phyloP scores from a whole-genome alignment of 441 rosid genomes.

The Corymbia citriodora region DNA sequence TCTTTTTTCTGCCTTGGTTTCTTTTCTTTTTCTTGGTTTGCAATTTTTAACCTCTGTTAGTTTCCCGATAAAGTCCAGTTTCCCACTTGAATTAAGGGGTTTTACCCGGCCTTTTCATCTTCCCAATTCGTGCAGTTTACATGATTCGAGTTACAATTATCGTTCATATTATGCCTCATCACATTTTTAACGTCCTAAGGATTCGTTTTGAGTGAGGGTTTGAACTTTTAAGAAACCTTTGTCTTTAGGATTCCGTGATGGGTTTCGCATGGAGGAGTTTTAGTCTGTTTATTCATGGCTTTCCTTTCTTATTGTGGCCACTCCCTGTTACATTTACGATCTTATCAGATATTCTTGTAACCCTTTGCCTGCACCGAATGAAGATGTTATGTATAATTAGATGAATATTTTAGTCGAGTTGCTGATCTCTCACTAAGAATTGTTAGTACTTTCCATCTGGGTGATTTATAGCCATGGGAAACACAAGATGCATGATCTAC shows the following conservation, averaged over 20 bases:
- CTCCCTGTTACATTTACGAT: no score
- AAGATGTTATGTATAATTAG: no score
- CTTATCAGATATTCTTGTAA: no score
- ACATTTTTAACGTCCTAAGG: background rate
- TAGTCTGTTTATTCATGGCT: no score
- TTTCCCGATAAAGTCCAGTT: background rate
- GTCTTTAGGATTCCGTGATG: background rate
- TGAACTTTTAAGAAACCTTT: background rate
- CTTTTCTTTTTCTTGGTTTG: background rate
- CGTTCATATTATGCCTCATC: background rate
- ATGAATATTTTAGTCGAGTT: no score
- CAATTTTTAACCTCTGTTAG: background rate
- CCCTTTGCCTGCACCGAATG: fast-evolving
- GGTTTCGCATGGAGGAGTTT: background rate
- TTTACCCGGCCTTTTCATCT: background rate
- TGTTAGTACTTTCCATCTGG: fast-evolving
- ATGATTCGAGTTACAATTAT: background rate
- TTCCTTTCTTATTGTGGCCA: no score
- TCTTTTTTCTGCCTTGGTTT: background rate
- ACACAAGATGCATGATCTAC: no score
- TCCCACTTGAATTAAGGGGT: background rate
- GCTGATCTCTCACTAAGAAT: no score
- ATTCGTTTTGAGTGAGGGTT: background rate
- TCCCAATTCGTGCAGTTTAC: background rate
- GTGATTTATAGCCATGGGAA: no score